phyloP scores from a whole-genome alignment of 768 basidiomycete genomes.

The Sarcomyxa edulis region DNA sequence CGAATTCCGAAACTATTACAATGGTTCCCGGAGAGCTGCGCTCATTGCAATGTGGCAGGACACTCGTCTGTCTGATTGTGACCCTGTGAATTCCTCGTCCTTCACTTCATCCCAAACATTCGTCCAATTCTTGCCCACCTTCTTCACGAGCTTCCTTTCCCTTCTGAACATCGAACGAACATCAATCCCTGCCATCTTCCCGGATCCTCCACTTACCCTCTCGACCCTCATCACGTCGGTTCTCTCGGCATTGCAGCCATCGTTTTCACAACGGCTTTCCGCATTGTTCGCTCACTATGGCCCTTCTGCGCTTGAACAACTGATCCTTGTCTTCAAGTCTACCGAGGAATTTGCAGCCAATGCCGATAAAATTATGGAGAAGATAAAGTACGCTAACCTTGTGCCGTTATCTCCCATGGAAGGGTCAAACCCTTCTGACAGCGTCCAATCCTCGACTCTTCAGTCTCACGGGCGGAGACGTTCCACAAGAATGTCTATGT shows the following conservation, averaged over 20 bases:
- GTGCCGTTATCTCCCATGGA: slow-evolving; percentile 16
- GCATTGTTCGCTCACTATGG: slow-evolving; percentile 64
- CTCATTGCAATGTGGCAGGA: slow-evolving; percentile 69
- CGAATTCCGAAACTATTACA: slow-evolving; percentile 94
- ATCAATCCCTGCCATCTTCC: slow-evolving; percentile 81
- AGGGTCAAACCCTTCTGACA: slow-evolving; percentile 14
- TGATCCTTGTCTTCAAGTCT: slow-evolving; percentile 65
- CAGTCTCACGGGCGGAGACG: slow-evolving; percentile 39
- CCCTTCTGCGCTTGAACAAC: slow-evolving; percentile 54
- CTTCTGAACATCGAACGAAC: slow-evolving; percentile 67
- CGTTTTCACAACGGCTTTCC: slow-evolving; percentile 74
- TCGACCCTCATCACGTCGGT: slow-evolving; percentile 81
- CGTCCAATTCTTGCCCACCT: slow-evolving; percentile 64
- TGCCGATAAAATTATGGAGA: slow-evolving; percentile 75
- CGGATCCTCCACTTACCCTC: slow-evolving; percentile 72
- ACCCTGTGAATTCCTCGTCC: slow-evolving; percentile 20
- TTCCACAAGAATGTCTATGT: slow-evolving; percentile 63
- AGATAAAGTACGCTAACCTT: slow-evolving; percentile 40
- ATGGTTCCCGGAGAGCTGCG: slow-evolving; percentile 67
- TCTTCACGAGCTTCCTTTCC: slow-evolving; percentile 64
- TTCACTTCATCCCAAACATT: slow-evolving; percentile 35
- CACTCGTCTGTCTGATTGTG: slow-evolving; percentile 48
- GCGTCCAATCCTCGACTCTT: slow-evolving; percentile 6
- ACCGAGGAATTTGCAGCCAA: slow-evolving; percentile 81
- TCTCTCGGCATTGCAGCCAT: slow-evolving; percentile 74